phyloP scores from a whole-genome alignment of 225 moss, liverwort and hornwort genomes.

The Sphagnum tenellum region DNA sequence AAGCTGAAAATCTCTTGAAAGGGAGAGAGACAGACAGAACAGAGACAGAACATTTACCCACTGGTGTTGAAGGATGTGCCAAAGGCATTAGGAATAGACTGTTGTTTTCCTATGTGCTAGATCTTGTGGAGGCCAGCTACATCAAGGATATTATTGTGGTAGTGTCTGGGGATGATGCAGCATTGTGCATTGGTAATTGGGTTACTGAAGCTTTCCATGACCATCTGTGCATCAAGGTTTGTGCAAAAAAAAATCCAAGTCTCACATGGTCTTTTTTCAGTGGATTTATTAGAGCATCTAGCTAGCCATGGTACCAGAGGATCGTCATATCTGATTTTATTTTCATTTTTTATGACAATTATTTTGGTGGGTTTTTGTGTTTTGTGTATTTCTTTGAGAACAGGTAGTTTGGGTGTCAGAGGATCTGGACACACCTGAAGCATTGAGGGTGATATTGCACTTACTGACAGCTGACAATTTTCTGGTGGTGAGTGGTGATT shows the following conservation, averaged over 20 bases:
- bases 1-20: no score
- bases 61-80: slow-evolving; percentile 76
- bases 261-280: no score
- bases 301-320: no score
- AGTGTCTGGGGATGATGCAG: slow-evolving; percentile 69
- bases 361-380: no score
- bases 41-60: slow-evolving; percentile 52
- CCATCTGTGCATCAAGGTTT: slow-evolving; percentile 59
- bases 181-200: slow-evolving; percentile 69
- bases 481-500: slow-evolving; percentile 82
- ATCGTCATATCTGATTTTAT: no score
- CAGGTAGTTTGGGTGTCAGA: slow-evolving; percentile 79
- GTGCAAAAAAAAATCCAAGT: no score
- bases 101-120: slow-evolving; percentile 69
- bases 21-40: no score
- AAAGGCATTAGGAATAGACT: slow-evolving; percentile 84
- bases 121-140: slow-evolving; percentile 77
- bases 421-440: slow-evolving; percentile 79
- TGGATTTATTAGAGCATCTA: no score
- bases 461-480: slow-evolving; percentile 82
- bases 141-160: slow-evolving; percentile 84
- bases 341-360: no score
- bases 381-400: background rate
- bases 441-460: slow-evolving; percentile 71
- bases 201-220: slow-evolving; percentile 76